These are phyloP conservation scores for Xylaria palmicola DNA, from an alignment of 495 filamentous ascomycete species.

Conservation along the genomic window DNA sequence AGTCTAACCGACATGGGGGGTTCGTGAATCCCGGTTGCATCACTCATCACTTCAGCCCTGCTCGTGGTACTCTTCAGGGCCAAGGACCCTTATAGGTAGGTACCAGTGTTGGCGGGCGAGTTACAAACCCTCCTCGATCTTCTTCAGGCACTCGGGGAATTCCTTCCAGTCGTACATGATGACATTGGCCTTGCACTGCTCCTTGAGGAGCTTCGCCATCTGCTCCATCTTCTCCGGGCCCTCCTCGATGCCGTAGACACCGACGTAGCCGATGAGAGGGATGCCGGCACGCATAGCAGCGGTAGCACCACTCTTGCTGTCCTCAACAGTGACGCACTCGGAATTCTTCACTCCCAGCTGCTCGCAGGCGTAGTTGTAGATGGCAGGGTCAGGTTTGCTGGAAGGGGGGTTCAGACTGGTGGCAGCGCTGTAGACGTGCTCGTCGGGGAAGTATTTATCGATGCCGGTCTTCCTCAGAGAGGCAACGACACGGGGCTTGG, in stretches of 20 bases:
- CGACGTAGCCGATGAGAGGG: slow-evolving; percentile 82
- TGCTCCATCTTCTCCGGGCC: slow-evolving; percentile 64
- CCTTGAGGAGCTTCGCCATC: slow-evolving; percentile 68
- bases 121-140: slow-evolving; percentile 59
- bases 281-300: slow-evolving; percentile 82
- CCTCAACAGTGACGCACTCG: slow-evolving; percentile 84
- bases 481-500: slow-evolving; percentile 74
- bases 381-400: slow-evolving; percentile 89
- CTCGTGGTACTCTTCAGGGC: not conserved
- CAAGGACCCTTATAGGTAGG: not conserved
- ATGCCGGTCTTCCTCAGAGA: slow-evolving; percentile 78
- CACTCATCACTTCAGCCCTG: slow-evolving; percentile 14
- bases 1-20: slow-evolving; percentile 10
- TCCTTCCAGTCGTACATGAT: slow-evolving; percentile 88
- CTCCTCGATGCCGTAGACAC: slow-evolving; percentile 62
- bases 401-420: slow-evolving; percentile 74
- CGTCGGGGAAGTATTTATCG: slow-evolving; percentile 72
- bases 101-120: slow-evolving; percentile 11
- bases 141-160: slow-evolving; percentile 66
- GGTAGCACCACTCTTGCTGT: slow-evolving; percentile 82
- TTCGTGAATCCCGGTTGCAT: slow-evolving; percentile 11
- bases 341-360: slow-evolving; percentile 68
- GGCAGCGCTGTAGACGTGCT: slow-evolving; percentile 81
- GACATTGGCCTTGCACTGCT: slow-evolving; percentile 64
- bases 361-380: slow-evolving; percentile 82